phyloP scores from a whole-genome alignment of 441 rosid species.

The Croton laevigatus region DNA sequence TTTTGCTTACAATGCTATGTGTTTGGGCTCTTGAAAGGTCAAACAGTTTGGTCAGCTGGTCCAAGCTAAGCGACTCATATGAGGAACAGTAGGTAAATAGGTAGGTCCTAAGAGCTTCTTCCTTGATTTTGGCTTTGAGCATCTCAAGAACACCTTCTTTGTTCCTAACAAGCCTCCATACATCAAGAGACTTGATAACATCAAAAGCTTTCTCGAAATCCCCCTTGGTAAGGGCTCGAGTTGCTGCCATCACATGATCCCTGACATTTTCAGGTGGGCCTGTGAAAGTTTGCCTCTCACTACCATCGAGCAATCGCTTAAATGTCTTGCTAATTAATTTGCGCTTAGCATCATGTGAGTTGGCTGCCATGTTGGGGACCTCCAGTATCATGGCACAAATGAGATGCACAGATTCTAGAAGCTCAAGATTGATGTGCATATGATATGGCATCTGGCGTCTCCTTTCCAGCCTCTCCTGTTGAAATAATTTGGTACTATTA shows the following conservation, averaged over 20 bases:
- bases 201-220: slow-evolving; percentile 57
- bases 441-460: slow-evolving; percentile 84
- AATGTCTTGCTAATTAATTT: slow-evolving; percentile 73
- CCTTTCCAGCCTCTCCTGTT: slow-evolving; percentile 72
- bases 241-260: slow-evolving; percentile 78
- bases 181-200: slow-evolving; percentile 55
- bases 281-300: slow-evolving; percentile 67
- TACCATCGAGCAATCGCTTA: slow-evolving; percentile 60
- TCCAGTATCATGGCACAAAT: slow-evolving; percentile 77
- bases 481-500: slow-evolving; percentile 9
- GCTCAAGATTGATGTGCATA: slow-evolving; percentile 90
- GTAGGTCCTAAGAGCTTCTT: slow-evolving; percentile 67
- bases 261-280: slow-evolving; percentile 78
- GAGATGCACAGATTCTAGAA: slow-evolving; percentile 71
- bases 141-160: slow-evolving; percentile 50
- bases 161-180: slow-evolving; percentile 60
- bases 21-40: slow-evolving; percentile 48
- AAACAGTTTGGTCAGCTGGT: slow-evolving; percentile 61
- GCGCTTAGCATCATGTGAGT: slow-evolving; percentile 46
- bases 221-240: slow-evolving; percentile 63
- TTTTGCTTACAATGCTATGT: slow-evolving; percentile 61
- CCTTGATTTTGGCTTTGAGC: slow-evolving; percentile 65
- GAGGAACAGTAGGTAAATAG: slow-evolving; percentile 53
- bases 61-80: slow-evolving; percentile 56
- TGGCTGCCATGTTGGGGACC: slow-evolving; percentile 81